A percentile compares a stretch with the other conserved stretches of the same genome.
These are phyloP conservation scores for Thelephora ganbajun DNA, from an alignment of 768 basidiomycete species.

Conservation along the genomic window DNA sequence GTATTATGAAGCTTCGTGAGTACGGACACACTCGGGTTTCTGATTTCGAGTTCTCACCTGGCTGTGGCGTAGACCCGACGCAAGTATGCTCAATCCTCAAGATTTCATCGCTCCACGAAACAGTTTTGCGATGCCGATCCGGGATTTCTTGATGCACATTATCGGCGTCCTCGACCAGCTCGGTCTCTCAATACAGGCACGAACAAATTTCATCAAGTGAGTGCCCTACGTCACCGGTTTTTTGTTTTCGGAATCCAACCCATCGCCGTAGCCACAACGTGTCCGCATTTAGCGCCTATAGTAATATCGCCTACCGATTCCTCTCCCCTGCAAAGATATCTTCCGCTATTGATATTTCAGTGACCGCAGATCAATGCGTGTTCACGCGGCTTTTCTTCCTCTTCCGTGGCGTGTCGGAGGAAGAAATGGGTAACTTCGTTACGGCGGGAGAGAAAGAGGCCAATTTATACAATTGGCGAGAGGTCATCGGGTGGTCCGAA, in stretches of 20 bases:
- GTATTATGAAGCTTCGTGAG: constrained; percentile 80
- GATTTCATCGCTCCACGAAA: constrained; percentile 74
- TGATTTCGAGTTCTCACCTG: not conserved
- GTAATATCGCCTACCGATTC: constrained; percentile 86
- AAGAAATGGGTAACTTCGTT: constrained; percentile 61
- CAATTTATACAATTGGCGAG: constrained; percentile 68
- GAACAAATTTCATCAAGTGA: constrained; percentile 72
- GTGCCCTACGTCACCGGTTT: constrained; percentile 11
- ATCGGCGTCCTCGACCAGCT: constrained; percentile 75
- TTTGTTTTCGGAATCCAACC: constrained; percentile 1
- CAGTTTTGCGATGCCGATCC: constrained; percentile 73
- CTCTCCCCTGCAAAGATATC: constrained; percentile 67
- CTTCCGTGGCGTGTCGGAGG: constrained; percentile 70
- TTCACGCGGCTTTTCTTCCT: constrained; percentile 82
- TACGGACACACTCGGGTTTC: constrained; percentile 4
- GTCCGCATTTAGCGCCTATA: constrained; percentile 57
- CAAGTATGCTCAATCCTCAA: constrained; percentile 58
- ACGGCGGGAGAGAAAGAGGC: constrained; percentile 82
- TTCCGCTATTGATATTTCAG: constrained; percentile 75
- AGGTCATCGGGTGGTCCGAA: constrained; percentile 70
- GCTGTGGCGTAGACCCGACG: constrained; percentile 48
- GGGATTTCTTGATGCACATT: constrained; percentile 69
- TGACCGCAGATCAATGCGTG: constrained; percentile 67
- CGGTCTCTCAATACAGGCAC: constrained; percentile 71
- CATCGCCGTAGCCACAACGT: constrained; percentile 49